phyloP scores from a whole-genome alignment of 73 alveolate genomes.

The Paramecium primaurelia region DNA sequence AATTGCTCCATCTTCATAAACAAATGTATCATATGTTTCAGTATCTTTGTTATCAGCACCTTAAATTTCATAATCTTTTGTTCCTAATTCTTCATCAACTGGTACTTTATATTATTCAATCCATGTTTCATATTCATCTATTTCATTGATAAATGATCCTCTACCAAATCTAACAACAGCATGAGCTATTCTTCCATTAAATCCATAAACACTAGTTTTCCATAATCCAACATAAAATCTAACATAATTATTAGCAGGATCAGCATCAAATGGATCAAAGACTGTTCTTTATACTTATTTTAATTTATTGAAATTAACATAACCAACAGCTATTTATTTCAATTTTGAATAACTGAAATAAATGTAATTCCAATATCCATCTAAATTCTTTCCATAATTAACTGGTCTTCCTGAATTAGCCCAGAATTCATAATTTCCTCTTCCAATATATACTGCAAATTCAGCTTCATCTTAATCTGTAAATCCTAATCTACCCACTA shows the following conservation, averaged over 20 bases:
- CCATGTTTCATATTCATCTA: not conserved
- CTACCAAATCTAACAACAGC: slow-evolving; percentile 25
- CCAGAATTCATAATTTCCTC: slow-evolving; percentile 42
- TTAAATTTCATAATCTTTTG: not conserved
- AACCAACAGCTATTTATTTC: not conserved
- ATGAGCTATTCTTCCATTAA: slow-evolving; percentile 15
- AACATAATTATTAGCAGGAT: slow-evolving; percentile 26
- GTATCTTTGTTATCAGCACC: slow-evolving; percentile 2
- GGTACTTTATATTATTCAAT: not conserved
- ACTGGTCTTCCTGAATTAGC: not conserved
- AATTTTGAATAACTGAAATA: slow-evolving; percentile 16
- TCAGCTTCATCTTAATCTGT: slow-evolving; percentile 9
- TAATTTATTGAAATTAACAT: not conserved
- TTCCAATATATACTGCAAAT: not conserved
- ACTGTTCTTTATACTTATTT: not conserved
- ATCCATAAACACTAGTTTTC: not conserved
- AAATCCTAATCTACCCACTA: slow-evolving; percentile 38
- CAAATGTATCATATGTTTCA: not conserved
- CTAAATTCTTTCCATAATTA: slow-evolving; percentile 12
- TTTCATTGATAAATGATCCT: slow-evolving; percentile 34
- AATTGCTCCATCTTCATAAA: slow-evolving; percentile 24
- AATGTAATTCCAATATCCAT: slow-evolving; percentile 51
- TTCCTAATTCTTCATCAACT: not conserved
- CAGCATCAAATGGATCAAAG: slow-evolving; percentile 23
- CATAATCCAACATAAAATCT: slow-evolving; percentile 14